Evolutionary conservation across 2,329 filamentous ascomycete species (phyloP).

Genomic region (Dactylellina cionopaga): DNA sequence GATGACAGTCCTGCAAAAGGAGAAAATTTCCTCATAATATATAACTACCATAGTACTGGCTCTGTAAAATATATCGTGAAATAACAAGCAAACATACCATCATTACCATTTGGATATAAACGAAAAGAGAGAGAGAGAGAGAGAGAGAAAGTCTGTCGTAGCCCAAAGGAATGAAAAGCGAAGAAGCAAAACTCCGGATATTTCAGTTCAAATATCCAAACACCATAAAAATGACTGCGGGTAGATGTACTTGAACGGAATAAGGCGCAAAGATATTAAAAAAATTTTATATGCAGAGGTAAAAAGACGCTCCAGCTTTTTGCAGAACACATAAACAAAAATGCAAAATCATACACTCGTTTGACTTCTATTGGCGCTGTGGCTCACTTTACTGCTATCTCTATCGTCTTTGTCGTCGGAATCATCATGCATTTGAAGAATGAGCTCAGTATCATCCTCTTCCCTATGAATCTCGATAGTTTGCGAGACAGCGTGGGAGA

Average conservation of each 20-base stretch:
- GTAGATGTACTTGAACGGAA: neutral
- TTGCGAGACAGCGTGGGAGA: slow-evolving; percentile 43
- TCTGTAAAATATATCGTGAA: too few species aligned
- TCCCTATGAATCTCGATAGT: slow-evolving; percentile 31
- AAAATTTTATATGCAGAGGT: neutral
- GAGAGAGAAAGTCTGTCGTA: neutral
- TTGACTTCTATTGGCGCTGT: slow-evolving; percentile 38
- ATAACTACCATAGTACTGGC: too few species aligned
- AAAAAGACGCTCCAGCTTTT: slow-evolving; percentile 5
- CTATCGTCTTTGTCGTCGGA: slow-evolving; percentile 15
- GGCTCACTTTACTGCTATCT: slow-evolving; percentile 26
- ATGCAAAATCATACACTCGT: slow-evolving; percentile 25
- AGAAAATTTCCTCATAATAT: too few species aligned
- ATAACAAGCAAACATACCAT: too few species aligned
- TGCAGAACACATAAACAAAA: neutral
- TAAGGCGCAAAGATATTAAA: slow-evolving; percentile 22
- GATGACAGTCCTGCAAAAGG: too few species aligned
- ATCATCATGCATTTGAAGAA: slow-evolving; percentile 32
- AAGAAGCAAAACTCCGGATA: slow-evolving; percentile 7
- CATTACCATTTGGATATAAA: too few species aligned
- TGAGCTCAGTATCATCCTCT: slow-evolving; percentile 29
- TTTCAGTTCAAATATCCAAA: slow-evolving; percentile 6
- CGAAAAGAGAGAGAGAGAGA: neutral
- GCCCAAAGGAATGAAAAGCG: neutral
- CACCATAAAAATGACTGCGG: slow-evolving; percentile 1